A percentile compares a stretch with the other conserved stretches of the same genome.
Evolutionary conservation across 768 basidiomycete species (phyloP).

Genomic region (Phlebiopsis gigantea): DNA sequence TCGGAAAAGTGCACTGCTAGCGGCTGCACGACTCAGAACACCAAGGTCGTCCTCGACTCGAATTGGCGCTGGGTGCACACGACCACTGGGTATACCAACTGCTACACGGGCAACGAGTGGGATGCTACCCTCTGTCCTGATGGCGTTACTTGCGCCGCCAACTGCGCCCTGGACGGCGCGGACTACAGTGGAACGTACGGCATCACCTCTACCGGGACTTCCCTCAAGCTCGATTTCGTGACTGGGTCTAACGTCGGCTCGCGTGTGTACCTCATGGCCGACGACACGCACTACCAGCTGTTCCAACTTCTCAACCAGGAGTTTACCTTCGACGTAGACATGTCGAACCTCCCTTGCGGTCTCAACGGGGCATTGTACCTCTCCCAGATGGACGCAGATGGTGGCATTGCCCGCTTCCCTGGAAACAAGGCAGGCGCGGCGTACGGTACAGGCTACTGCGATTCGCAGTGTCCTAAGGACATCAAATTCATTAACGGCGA

Average conservation of each 20-base stretch:
- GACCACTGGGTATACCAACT: constrained; percentile 27
- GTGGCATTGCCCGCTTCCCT: constrained; percentile 38
- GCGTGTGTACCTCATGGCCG: constrained; percentile 42
- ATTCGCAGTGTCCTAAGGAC: constrained; percentile 50
- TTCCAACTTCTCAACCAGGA: constrained; percentile 48
- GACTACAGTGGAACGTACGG: constrained; percentile 25
- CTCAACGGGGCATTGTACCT: constrained; percentile 40
- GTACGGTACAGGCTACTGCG: constrained; percentile 47
- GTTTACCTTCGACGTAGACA: constrained; percentile 38
- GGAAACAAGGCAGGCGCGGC: constrained; percentile 50
- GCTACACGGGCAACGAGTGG: constrained; percentile 51
- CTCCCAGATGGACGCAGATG: constrained; percentile 48
- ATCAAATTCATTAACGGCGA: constrained; percentile 50
- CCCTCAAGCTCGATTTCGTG: constrained; percentile 23
- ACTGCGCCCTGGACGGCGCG: constrained; percentile 25
- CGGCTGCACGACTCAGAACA: constrained; percentile 31
- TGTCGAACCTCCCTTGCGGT: constrained; percentile 28
- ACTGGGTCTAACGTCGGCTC: constrained; percentile 25
- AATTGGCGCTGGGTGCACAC: constrained; percentile 43
- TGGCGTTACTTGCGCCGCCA: constrained; percentile 35
- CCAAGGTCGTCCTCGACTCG: constrained; percentile 38
- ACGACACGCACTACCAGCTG: constrained; percentile 33
- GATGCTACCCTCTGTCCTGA: constrained; percentile 43
- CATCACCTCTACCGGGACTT: constrained; percentile 22
- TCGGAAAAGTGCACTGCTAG: constrained; percentile 40